Conservation (phyloP, 2,329 filamentous ascomycete genomes). For the Zasmidium cellare region DNA sequence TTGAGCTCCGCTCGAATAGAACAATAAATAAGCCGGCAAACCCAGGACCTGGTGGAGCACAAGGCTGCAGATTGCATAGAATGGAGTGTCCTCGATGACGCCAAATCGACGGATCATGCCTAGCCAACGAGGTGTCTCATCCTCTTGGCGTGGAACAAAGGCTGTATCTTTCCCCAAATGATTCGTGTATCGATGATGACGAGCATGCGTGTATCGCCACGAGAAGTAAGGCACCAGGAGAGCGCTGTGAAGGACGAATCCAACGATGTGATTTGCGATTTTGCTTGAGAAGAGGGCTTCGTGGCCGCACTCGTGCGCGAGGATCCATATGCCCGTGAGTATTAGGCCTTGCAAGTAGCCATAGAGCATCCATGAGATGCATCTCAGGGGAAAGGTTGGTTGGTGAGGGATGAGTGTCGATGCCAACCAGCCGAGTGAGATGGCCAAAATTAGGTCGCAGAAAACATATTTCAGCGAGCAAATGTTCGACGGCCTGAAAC, state of each 20-base stretch:
- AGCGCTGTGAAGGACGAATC: constrained; percentile 65
- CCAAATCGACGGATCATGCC: constrained; percentile 13
- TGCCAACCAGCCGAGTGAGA: not conserved
- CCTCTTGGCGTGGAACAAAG: constrained; percentile 34
- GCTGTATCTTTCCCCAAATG: constrained; percentile 36
- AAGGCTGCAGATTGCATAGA: constrained; percentile 19
- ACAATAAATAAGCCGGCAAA: constrained; percentile 30
- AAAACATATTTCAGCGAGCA: not conserved
- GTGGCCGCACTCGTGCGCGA: constrained; percentile 72
- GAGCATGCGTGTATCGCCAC: constrained; percentile 69
- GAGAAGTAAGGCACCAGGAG: constrained; percentile 71
- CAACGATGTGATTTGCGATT: constrained; percentile 60
- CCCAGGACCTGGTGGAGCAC: constrained; percentile 30
- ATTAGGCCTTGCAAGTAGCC: constrained; percentile 65
- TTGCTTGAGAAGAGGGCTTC: constrained; percentile 63
- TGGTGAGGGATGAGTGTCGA: not conserved
- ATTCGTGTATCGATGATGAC: constrained; percentile 66
- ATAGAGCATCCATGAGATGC: constrained; percentile 43
- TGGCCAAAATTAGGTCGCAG: not conserved
- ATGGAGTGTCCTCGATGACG: constrained; percentile 30
- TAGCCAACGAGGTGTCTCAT: constrained; percentile 9
- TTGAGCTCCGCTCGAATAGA: constrained; percentile 24
- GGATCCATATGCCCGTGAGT: constrained; percentile 69
- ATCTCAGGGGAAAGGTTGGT: not conserved
- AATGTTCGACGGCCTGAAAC: not conserved